A percentile compares a stretch with the other conserved stretches of the same genome.
These are phyloP conservation scores for Cladophialophora psammophila DNA, from an alignment of 2,329 filamentous ascomycete species.

Conservation along the genomic window DNA sequence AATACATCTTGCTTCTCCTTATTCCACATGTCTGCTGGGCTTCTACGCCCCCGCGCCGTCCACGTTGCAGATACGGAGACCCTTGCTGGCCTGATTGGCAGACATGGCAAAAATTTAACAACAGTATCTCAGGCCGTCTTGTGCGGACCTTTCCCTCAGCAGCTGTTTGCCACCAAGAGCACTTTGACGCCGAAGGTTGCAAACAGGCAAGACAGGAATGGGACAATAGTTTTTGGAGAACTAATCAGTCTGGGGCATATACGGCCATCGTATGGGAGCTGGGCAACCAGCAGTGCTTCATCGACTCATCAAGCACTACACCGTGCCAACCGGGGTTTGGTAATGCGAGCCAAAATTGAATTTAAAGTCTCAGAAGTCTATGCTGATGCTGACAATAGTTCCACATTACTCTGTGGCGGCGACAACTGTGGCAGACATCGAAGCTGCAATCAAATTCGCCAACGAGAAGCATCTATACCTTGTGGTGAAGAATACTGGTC, in stretches of 20 bases:
- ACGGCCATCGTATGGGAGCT: conserved; percentile 44
- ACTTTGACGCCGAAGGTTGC: conserved; percentile 37
- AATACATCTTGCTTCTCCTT: conserved; percentile 2
- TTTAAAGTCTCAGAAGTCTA: not conserved
- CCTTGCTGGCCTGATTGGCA: conserved; percentile 47
- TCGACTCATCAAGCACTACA: conserved; percentile 37
- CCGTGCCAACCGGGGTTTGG: conserved; percentile 40
- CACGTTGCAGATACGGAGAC: conserved; percentile 35
- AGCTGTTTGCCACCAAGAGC: conserved; percentile 46
- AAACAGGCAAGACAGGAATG: conserved; percentile 39
- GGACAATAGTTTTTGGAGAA: conserved; percentile 42
- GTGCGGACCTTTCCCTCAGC: conserved; percentile 46
- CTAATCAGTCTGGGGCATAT: conserved; percentile 42
- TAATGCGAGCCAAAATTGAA: conserved; percentile 11
- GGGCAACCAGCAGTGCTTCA: conserved; percentile 44
- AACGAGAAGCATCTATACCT: conserved; percentile 41
- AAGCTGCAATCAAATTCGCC: conserved; percentile 42
- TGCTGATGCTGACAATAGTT: conserved; percentile 30
- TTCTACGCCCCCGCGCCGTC: not conserved
- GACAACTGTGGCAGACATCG: conserved; percentile 28
- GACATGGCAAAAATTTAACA: conserved; percentile 47
- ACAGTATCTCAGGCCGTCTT: conserved; percentile 46
- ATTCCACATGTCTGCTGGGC: conserved; percentile 7
- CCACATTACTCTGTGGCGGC: conserved; percentile 41
- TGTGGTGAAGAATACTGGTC: conserved; percentile 44